These are phyloP conservation scores for Xylariomycetidae sp. DNA, from an alignment of 2,329 filamentous ascomycete species.

Conservation along the genomic window DNA sequence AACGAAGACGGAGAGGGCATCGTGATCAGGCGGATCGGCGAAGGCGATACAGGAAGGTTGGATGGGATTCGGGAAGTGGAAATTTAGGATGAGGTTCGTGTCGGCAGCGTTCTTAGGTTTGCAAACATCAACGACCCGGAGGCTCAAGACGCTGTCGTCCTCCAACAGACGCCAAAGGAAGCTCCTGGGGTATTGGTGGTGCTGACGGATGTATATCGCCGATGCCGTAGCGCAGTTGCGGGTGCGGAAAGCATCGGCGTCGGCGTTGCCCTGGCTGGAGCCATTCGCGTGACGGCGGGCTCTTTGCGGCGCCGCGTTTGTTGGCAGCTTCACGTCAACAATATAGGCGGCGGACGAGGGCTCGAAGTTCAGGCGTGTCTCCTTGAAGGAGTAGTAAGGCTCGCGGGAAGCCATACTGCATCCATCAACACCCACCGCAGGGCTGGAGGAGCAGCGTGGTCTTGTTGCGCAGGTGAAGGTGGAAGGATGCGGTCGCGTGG, in stretches of 20 bases:
- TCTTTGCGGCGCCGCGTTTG: slow-evolving; percentile 43
- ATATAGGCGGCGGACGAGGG: slow-evolving; percentile 62
- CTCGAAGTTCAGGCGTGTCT: slow-evolving; percentile 79
- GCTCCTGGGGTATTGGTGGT: slow-evolving; percentile 69
- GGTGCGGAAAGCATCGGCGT: slow-evolving; percentile 69
- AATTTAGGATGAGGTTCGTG: slow-evolving; percentile 67
- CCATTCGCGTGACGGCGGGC: slow-evolving; percentile 35
- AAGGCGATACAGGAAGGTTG: slow-evolving; percentile 74
- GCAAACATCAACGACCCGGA: slow-evolving; percentile 76
- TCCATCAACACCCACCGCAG: slow-evolving; percentile 44
- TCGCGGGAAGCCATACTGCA: slow-evolving; percentile 60
- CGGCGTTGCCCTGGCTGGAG: slow-evolving; percentile 33
- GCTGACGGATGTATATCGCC: slow-evolving; percentile 77
- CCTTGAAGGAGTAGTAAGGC: slow-evolving; percentile 70
- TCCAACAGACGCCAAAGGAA: slow-evolving; percentile 90
- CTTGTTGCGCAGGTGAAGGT: no score
- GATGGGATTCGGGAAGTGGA: slow-evolving; percentile 70
- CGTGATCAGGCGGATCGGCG: slow-evolving; percentile 66
- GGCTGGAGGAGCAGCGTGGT: slow-evolving; percentile 14
- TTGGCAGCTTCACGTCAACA: slow-evolving; percentile 64
- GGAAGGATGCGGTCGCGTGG: no score
- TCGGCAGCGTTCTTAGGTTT: slow-evolving; percentile 61
- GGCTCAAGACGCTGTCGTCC: slow-evolving; percentile 70
- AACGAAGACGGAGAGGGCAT: slow-evolving; percentile 53
- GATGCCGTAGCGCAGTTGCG: slow-evolving; percentile 71